Evolutionary conservation across 2,329 filamentous ascomycete genomes (phyloP), one percentile per base, ranked within the genome.

Genomic region (Pseudogymnoascus sp.): DNA sequence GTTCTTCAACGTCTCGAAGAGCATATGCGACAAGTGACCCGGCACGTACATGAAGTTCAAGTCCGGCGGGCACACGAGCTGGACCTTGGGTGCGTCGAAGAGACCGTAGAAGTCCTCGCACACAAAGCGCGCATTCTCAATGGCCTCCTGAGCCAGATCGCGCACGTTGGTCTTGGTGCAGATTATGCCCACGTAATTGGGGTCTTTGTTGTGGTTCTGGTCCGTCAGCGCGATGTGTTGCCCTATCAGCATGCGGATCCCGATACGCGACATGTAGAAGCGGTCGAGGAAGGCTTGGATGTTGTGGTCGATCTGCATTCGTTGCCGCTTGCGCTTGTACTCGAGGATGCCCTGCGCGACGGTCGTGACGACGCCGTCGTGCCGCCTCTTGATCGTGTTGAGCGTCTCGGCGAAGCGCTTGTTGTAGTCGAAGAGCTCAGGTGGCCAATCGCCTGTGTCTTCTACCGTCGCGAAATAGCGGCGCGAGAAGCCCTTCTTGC

Each of bases 11-110:
- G 95, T 99, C 79, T 99, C 95, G 76, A 99, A 99, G 61, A 99
- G 88, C 95, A 99, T 99, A 79, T 99, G 95, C 69, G 92, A 96
- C 76, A 99, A 76, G 78, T 99, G 95, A n/a, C 95, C 95, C 0
- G 95, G 95, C 62, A 99, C 95, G 74, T 99, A 99, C 95, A 99
- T 99, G 79, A 99, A 99, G 80, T 96, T 89, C 72, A 99, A 83
- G 75, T 96, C 87, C 16, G 91, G 89, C 72, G 93, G 92, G 81
- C 95, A 99, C 65, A 99, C 91, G 64, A 99, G 88, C 77, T 97
- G 93, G 69, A 99, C 89, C 76, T 96, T 96, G 63, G 95, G 95
- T 7, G 95, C 93, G 73, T 97, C 93, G 72, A 97, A 99, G 10
- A 99, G 81, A 66, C 95, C 95, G 74, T 97, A 99, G 77, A 97